Base-by-base conservation (phyloP, 2,329 filamentous ascomycete species). In the Phoma sp. region DNA sequence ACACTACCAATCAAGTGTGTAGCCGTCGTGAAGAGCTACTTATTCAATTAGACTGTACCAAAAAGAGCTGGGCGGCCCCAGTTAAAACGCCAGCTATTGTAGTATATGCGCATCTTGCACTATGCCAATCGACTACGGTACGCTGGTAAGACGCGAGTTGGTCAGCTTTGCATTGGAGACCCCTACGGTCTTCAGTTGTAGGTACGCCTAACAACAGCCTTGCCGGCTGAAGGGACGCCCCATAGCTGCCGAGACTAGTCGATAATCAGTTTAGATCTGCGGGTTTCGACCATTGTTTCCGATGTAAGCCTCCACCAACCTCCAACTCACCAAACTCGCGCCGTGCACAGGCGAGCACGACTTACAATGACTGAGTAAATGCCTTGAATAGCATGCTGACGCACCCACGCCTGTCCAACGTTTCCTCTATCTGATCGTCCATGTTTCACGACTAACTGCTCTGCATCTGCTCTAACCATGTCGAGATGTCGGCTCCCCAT, bases 401-500 rank as follows among this genome's bases (percentile, higher is more conserved):
- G 32, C 4, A 4, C 1, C 18, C 10, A 29, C 27, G 33, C 14
- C 6, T 41, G n/a, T 14, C n/a, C 7, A 27, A 30, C 4, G 1
- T 22, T 30, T 11, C 13, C 33, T 2, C 25, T 13, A 18, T 29
- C 40, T 36, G 27, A 37, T n/a, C 13, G 32, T 14, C 29, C 10
- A 18, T 41, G 32, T 47, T 42, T n/a, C 41, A 55, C 46, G 25
- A 33, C 46, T 47, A 32, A 49, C 30, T 24, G 32, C 29, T 27
- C 39, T 36, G 22, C 52, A 40, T 43, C 47, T 55, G 42, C 10
- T 38, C 32, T 35, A 14, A 33, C 47, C 24, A 29, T 39, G 18
- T 44, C 47, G 43, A 56, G 38, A 47, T 57, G 36, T 57, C 55
- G 55, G 55, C 51, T 58, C 55, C 51, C 55, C 55, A 58, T 48